Base-by-base conservation (phyloP, 2,329 filamentous ascomycete species). In the Arachnopeziza araneosa region DNA sequence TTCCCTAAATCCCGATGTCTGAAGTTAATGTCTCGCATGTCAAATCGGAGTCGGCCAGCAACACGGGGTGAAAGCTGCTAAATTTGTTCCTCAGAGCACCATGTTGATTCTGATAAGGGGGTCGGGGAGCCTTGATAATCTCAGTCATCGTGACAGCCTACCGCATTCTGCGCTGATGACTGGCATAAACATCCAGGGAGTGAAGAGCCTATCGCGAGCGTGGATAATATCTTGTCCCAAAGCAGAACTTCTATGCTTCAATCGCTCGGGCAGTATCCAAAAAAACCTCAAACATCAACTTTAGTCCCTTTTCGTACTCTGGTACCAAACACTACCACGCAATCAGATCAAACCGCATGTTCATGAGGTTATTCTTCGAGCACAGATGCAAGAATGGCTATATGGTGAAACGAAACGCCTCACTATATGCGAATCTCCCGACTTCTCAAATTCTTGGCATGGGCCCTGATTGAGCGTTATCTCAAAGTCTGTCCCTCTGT, bases 81-180 rank as follows among this genome's bases (percentile, higher is more conserved):
- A 44, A 44, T 44, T 44, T 44, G 36, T 44, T 44, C 17, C 12
- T 4, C 6, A 19, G 36, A 44, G 36, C 10, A 17, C 17, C 36
- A 44, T 14, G 17, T 44, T 44, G 36, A 44, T 44, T 44, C 17
- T 44, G 36, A 44, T 44, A 44, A 12, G 36, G 17, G 36, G 17
- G 17, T 12, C 6, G 10, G 36, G 17, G 95, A 95, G 95, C 80
- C 84, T 99, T 67, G 95, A 95, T 69, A 91, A 95, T 86, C 90
- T 99, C 79, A 98, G 95, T 32, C 95, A 99, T 82, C 91, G 95
- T 69, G 83, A 95, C 67, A 82, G 83, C 66, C 83, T 99, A 68
- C 36, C 12, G 36, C 36, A 44, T 14, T 44, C 36, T 44, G 36
- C 36, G 36, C 36, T 44, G 36, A 44, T 44, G 36, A 44, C 36